Evolutionary conservation across 495 filamentous ascomycete genomes (phyloP).

Genomic region (Talaromyces nanjingensis): DNA sequence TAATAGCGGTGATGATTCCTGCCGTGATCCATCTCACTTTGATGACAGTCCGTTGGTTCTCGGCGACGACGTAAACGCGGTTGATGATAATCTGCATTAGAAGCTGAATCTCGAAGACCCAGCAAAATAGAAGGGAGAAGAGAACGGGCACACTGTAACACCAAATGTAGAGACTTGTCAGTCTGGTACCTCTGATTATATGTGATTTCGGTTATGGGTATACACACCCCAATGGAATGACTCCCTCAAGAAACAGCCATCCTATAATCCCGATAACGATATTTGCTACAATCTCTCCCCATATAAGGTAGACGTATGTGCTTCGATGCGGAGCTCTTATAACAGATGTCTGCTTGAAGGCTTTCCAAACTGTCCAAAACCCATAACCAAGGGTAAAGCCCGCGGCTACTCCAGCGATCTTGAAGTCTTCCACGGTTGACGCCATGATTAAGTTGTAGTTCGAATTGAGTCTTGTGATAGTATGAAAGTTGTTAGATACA

Average conservation of each 20-base stretch:
- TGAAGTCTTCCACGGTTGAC: neutral
- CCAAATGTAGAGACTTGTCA: neutral
- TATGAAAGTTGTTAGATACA: neutral
- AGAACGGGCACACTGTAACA: neutral
- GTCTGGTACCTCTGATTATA: neutral
- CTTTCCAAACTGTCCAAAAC: constrained; percentile 1
- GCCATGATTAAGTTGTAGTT: neutral
- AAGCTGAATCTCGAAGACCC: constrained; percentile 36
- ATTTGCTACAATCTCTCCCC: constrained; percentile 34
- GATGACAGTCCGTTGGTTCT: constrained; percentile 16
- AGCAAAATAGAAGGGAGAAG: constrained; percentile 11
- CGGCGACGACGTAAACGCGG: constrained; percentile 34
- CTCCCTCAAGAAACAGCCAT: constrained; percentile 30
- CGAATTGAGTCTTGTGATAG: neutral
- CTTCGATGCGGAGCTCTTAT: constrained; percentile 4
- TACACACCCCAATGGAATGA: constrained; percentile 12
- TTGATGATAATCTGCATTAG: constrained; percentile 45
- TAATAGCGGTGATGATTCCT: constrained; percentile 31
- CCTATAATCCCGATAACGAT: constrained; percentile 26
- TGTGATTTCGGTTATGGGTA: constrained; percentile 7
- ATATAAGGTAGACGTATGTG: constrained; percentile 32
- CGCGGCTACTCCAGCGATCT: neutral
- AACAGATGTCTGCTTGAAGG: neutral
- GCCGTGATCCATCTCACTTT: constrained; percentile 36
- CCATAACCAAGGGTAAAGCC: constrained; percentile 2